Percentiles rank a stretch among this genome's conserved stretches.
These are phyloP conservation scores for Leishmania amazonensis DNA, from an alignment of 208 protist species.

Conservation along the genomic window DNA sequence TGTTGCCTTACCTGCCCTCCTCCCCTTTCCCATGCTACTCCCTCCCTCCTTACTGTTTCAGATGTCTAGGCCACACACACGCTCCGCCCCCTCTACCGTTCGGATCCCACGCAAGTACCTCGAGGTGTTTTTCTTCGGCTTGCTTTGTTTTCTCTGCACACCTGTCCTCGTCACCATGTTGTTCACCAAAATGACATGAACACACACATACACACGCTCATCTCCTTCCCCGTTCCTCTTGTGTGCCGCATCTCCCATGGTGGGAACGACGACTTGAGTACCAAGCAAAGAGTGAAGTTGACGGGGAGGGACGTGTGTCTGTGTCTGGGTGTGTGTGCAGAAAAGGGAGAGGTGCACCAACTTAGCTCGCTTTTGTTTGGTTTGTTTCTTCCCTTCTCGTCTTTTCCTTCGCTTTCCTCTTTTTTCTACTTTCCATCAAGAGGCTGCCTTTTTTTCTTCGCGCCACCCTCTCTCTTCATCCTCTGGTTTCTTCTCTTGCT, in stretches of 20 bases:
- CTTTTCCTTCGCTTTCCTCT: neutral
- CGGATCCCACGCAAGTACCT: neutral
- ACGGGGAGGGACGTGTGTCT: neutral
- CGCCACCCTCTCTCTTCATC: neutral
- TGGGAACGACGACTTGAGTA: neutral
- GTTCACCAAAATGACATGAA: neutral
- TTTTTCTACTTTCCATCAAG: slow-evolving; percentile 1
- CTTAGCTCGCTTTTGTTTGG: neutral
- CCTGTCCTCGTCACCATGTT: neutral
- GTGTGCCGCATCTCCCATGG: neutral
- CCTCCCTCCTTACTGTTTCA: neutral
- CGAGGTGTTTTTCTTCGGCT: neutral
- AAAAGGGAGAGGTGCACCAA: neutral
- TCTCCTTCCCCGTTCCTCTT: neutral
- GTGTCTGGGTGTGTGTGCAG: neutral
- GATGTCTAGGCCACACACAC: neutral
- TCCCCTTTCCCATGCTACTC: neutral
- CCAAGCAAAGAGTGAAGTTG: neutral
- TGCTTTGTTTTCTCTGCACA: neutral
- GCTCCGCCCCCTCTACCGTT: neutral
- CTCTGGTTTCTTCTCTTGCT: neutral
- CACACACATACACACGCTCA: neutral
- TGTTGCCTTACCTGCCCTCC: neutral
- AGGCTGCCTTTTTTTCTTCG: neutral
- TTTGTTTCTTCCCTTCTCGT: neutral